phyloP scores from a whole-genome alignment of 140 eudicot species.

The Anethum foeniculum region DNA sequence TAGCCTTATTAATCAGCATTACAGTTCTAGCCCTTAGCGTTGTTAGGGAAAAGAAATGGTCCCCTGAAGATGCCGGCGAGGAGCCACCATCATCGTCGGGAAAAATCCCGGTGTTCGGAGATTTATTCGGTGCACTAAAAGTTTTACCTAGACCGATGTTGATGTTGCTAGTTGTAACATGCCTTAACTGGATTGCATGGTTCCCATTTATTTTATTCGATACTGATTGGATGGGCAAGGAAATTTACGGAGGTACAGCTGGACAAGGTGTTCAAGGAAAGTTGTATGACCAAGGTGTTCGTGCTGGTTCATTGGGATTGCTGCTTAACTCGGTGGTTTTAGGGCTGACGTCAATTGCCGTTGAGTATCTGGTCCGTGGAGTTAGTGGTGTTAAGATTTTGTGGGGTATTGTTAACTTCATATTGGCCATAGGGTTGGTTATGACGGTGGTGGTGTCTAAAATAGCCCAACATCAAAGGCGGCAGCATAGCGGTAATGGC shows the following conservation, averaged over 20 bases:
- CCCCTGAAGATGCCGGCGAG: background rate
- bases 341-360: constrained; percentile 42
- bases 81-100: background rate
- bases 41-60: constrained; percentile 25
- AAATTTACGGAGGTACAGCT: constrained; percentile 51
- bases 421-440: constrained; percentile 40
- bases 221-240: constrained; percentile 72
- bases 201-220: constrained; percentile 61
- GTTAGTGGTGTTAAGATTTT: constrained; percentile 38
- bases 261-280: constrained; percentile 11
- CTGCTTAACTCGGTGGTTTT: constrained; percentile 49
- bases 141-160: constrained; percentile 45
- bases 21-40: constrained; percentile 33
- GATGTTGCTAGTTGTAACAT: constrained; percentile 50
- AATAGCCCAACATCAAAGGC: constrained; percentile 33
- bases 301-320: constrained; percentile 55
- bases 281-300: constrained; percentile 48
- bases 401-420: constrained; percentile 53
- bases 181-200: constrained; percentile 73
- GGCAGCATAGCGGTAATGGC: constrained; percentile 2
- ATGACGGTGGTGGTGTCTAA: constrained; percentile 48
- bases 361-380: constrained; percentile 22
- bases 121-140: constrained; percentile 40
- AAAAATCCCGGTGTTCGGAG: constrained; percentile 32
- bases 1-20: constrained; percentile 28